Evolutionary conservation across 345 rosid species (phyloP).

Genomic region (Cardamine resedifolia): DNA sequence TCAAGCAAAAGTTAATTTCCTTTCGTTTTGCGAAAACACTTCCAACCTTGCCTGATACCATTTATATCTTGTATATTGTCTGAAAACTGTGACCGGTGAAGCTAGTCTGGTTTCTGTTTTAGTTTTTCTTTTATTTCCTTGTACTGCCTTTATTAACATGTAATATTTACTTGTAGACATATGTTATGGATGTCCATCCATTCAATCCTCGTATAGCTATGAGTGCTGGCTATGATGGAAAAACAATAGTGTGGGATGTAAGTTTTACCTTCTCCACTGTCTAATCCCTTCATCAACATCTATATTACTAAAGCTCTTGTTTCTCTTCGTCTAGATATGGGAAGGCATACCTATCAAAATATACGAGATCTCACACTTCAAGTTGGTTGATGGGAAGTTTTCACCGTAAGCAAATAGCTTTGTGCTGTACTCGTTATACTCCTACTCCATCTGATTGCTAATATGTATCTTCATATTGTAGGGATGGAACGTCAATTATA

Average conservation of each 20-base stretch:
- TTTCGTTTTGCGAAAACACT: background rate
- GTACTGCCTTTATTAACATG: constrained; percentile 15
- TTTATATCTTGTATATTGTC: background rate
- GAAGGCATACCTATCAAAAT: constrained; percentile 88
- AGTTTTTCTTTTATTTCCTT: background rate
- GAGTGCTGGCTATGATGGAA: constrained; percentile 99
- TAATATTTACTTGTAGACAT: constrained; percentile 55
- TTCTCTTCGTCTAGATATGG: constrained; percentile 71
- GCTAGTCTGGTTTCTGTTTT: constrained; percentile 21
- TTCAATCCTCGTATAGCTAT: constrained; percentile 97
- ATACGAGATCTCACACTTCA: constrained; percentile 87
- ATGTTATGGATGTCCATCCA: constrained; percentile 98
- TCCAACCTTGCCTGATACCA: background rate
- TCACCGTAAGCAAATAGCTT: constrained; percentile 74
- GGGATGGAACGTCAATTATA: constrained; percentile 96
- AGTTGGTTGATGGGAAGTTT: constrained; percentile 99
- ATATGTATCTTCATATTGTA: constrained; percentile 33
- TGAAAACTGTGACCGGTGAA: background rate
- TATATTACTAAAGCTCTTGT: constrained; percentile 25
- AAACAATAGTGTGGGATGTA: constrained; percentile 98
- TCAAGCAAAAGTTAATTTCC: background rate
- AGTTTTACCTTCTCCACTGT: constrained; percentile 43
- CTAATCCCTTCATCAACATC: constrained; percentile 19
- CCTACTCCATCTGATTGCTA: constrained; percentile 20
- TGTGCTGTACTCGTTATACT: constrained; percentile 6